phyloP scores from a whole-genome alignment of 345 rosid species.

The Salix purpurea region DNA sequence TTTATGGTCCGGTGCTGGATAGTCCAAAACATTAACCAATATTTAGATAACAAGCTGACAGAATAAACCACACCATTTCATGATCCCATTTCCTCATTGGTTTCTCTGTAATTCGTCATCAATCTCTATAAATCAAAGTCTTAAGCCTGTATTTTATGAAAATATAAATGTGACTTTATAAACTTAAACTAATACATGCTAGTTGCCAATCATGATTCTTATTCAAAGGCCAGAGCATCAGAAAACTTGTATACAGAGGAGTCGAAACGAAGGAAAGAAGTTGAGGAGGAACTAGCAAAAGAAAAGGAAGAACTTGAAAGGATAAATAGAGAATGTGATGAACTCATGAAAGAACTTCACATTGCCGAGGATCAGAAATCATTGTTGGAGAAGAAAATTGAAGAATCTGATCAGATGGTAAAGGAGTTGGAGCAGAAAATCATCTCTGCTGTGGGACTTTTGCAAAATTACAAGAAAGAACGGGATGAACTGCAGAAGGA shows the following conservation, averaged over 20 bases:
- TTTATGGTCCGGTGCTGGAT: background rate
- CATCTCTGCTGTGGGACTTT: constrained; percentile 65
- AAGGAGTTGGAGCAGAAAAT: constrained; percentile 73
- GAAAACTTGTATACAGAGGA: constrained; percentile 54
- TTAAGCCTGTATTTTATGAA: background rate
- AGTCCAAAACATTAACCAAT: background rate
- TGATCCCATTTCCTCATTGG: background rate
- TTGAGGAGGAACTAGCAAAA: constrained; percentile 55
- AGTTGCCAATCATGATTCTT: constrained; percentile 7
- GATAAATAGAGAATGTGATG: constrained; percentile 42
- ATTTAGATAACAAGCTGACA: background rate
- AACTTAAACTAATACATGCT: background rate
- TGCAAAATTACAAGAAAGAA: constrained; percentile 60
- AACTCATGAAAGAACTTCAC: constrained; percentile 47
- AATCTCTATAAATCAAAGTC: background rate
- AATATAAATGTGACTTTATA: too few species aligned
- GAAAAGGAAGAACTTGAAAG: constrained; percentile 52
- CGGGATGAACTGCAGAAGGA: constrained; percentile 60
- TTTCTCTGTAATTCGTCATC: background rate
- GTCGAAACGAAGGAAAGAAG: constrained; percentile 60
- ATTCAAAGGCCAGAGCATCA: constrained; percentile 51
- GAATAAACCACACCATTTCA: background rate
- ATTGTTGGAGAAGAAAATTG: constrained; percentile 47
- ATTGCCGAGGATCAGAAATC: constrained; percentile 42
- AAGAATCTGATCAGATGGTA: constrained; percentile 47